Percentiles rank a stretch among this genome's conserved stretches.
Evolutionary conservation across 257 asterid genomes (phyloP).

Genomic region (Buddleja alternifolia): DNA sequence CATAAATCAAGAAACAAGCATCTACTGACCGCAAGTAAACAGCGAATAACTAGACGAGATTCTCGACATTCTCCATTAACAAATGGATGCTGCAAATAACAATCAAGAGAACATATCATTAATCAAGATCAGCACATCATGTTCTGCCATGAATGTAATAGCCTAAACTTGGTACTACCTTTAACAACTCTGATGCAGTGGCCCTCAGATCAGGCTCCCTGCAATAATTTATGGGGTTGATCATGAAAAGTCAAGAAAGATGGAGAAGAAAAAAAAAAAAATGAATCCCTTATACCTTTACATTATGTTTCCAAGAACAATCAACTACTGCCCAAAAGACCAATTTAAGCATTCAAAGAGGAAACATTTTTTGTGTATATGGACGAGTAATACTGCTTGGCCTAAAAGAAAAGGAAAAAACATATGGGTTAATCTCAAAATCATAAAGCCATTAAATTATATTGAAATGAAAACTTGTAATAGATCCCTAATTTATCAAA

Average conservation of each 20-base stretch:
- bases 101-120: conserved; percentile 16
- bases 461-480: too few species aligned
- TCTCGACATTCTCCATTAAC: conserved; percentile 70
- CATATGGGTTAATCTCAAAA: too few species aligned
- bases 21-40: conserved; percentile 52
- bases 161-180: conserved; percentile 44
- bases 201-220: conserved; percentile 82
- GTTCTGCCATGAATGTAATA: background rate
- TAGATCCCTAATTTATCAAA: too few species aligned
- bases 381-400: too few species aligned
- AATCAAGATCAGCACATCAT: background rate
- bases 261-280: background rate
- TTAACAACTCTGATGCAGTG: conserved; percentile 65
- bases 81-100: conserved; percentile 75
- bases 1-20: conserved; percentile 26
- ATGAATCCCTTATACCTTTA: conserved; percentile 9
- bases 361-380: too few species aligned
- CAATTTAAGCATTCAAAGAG: conserved; percentile 16
- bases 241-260: conserved; percentile 19
- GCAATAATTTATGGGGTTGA: conserved; percentile 34
- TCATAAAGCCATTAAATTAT: too few species aligned
- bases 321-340: background rate
- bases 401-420: too few species aligned
- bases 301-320: background rate
- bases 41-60: conserved; percentile 44